phyloP scores from a whole-genome alignment of 257 asterid genomes.

The Solanum microdontum region DNA sequence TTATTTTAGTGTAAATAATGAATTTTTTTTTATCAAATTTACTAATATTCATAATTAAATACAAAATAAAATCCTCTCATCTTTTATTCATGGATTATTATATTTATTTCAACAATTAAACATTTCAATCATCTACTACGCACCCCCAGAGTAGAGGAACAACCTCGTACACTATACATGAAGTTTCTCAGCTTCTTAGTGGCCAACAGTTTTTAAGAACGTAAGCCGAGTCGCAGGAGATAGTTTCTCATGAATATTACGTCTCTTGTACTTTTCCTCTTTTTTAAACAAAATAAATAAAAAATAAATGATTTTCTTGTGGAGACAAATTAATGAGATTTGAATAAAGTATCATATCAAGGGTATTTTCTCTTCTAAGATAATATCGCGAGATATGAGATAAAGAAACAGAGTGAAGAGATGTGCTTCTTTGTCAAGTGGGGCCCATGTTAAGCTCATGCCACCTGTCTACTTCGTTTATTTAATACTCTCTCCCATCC shows the following conservation, averaged over 20 bases:
- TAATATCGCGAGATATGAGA: not conserved
- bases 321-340: not conserved
- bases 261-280: not conserved
- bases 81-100: not conserved
- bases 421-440: conserved; percentile 6
- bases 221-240: not conserved
- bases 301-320: not conserved
- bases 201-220: not conserved
- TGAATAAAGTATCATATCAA: not conserved
- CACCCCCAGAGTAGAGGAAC: not conserved
- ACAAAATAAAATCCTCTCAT: not conserved
- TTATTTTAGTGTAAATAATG: not conserved
- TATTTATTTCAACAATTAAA: not conserved
- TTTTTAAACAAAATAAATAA: too few species aligned
- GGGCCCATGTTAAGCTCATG: conserved; percentile 3
- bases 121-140: not conserved
- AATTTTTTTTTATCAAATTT: not conserved
- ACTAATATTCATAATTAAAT: too few species aligned
- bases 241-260: not conserved
- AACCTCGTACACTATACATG: not conserved
- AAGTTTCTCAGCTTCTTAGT: not conserved
- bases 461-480: conserved; percentile 8
- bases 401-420: not conserved
- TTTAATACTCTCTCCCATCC: not conserved
- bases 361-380: not conserved